A percentile compares a stretch with the other conserved stretches of the same genome.
Conservation (phyloP, 805 yeast genomes). For the Candida lessepsii region DNA sequence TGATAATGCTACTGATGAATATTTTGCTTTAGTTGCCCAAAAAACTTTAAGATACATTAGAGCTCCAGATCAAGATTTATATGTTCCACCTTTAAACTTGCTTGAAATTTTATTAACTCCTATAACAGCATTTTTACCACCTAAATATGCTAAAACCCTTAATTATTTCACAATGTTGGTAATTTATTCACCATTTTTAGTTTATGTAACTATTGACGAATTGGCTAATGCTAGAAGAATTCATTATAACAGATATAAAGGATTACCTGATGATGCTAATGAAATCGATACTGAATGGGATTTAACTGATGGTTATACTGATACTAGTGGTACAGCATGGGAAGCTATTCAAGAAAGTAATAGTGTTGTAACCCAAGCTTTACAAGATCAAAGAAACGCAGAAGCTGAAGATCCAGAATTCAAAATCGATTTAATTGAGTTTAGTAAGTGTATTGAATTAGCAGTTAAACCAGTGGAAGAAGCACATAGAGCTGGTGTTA, state of each 20-base stretch:
- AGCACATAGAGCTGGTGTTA: slow-evolving; percentile 54
- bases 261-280: slow-evolving; percentile 74
- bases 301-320: slow-evolving; percentile 66
- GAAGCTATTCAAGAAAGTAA: slow-evolving; percentile 39
- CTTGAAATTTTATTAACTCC: slow-evolving; percentile 52
- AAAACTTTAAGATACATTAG: slow-evolving; percentile 81
- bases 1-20: slow-evolving; percentile 81
- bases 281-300: slow-evolving; percentile 81
- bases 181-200: slow-evolving; percentile 66
- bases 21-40: slow-evolving; percentile 78
- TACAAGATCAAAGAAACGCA: slow-evolving; percentile 57
- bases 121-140: slow-evolving; percentile 33
- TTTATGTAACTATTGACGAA: slow-evolving; percentile 62
- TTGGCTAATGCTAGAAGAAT: slow-evolving; percentile 66
- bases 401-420: slow-evolving; percentile 71
- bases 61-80: slow-evolving; percentile 85
- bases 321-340: slow-evolving; percentile 31
- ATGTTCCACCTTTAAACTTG: slow-evolving; percentile 81
- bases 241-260: slow-evolving; percentile 62
- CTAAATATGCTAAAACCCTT: slow-evolving; percentile 32
- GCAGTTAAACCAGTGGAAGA: slow-evolving; percentile 59
- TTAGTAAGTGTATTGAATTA: slow-evolving; percentile 49
- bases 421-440: slow-evolving; percentile 45
- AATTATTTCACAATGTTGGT: slow-evolving; percentile 60
- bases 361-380: slow-evolving; percentile 35